Percentiles rank a stretch among this genome's conserved stretches.
Conservation (phyloP, 202 grass and related monocot genomes). For the Schoenoplectus triqueter region DNA sequence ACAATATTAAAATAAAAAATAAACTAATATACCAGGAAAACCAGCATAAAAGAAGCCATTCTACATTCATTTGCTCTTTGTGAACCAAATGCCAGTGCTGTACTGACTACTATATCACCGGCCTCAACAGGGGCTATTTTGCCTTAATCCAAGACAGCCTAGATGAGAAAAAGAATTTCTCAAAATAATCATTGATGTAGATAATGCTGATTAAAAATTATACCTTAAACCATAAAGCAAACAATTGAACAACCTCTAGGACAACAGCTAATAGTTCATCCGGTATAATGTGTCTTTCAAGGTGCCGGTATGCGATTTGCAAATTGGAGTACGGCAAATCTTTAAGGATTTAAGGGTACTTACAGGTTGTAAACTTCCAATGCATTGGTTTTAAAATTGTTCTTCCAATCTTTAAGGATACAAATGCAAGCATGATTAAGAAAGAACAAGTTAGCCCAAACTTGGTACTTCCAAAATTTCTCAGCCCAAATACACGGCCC, state of each 20-base stretch:
- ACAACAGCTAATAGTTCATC: neutral
- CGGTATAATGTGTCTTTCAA: too few species aligned
- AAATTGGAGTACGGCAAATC: too few species aligned
- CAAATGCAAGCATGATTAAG: neutral
- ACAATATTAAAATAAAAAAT: too few species aligned
- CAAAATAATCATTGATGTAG: neutral
- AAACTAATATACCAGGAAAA: neutral
- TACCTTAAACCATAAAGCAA: neutral
- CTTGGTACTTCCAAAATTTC: too few species aligned
- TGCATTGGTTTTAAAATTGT: neutral
- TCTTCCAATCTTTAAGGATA: neutral
- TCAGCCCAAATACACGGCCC: too few species aligned
- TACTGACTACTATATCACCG: conserved; percentile 1
- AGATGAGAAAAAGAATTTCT: neutral
- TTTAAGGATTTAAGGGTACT: neutral
- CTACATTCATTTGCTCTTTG: neutral
- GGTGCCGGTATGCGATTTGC: too few species aligned
- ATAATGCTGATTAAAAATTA: neutral
- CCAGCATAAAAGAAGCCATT: neutral
- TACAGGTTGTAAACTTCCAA: too few species aligned
- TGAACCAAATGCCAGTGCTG: neutral
- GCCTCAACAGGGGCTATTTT: neutral
- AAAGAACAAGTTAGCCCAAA: too few species aligned
- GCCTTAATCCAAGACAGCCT: neutral
- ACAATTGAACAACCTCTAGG: neutral